phyloP scores from a whole-genome alignment of 306 rosid species.

The Sicyos baderoa region DNA sequence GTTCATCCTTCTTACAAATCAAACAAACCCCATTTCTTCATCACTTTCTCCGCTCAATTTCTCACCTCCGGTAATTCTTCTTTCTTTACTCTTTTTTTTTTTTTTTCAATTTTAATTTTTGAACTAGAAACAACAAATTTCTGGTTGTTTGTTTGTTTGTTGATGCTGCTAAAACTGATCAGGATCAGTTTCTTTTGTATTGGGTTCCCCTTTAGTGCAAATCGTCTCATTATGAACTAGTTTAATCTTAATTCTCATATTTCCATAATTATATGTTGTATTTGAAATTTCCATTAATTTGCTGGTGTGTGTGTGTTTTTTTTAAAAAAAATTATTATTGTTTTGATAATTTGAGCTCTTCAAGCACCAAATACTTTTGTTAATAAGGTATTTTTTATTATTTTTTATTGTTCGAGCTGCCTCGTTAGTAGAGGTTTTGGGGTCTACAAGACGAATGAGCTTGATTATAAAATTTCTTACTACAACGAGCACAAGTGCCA shows the following conservation, averaged over 20 bases:
- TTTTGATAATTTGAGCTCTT: background rate
- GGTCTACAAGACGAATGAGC: too few relatives aligned
- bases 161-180: background rate
- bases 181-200: background rate
- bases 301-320: background rate
- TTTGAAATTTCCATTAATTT: background rate
- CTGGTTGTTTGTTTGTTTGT: background rate
- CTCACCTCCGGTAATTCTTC: background rate
- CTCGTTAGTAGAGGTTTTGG: too few relatives aligned
- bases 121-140: too few relatives aligned
- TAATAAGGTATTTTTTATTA: background rate
- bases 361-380: background rate
- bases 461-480: too few relatives aligned
- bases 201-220: background rate
- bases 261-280: background rate
- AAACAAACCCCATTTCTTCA: background rate
- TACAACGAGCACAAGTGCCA: too few relatives aligned
- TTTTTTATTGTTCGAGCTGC: background rate
- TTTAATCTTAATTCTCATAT: background rate
- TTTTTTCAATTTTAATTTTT: background rate
- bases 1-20: background rate
- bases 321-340: background rate
- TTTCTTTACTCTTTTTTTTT: background rate
- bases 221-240: background rate
- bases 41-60: background rate